phyloP scores from a whole-genome alignment of 306 rosid genomes.

The Fragaria iinumae region DNA sequence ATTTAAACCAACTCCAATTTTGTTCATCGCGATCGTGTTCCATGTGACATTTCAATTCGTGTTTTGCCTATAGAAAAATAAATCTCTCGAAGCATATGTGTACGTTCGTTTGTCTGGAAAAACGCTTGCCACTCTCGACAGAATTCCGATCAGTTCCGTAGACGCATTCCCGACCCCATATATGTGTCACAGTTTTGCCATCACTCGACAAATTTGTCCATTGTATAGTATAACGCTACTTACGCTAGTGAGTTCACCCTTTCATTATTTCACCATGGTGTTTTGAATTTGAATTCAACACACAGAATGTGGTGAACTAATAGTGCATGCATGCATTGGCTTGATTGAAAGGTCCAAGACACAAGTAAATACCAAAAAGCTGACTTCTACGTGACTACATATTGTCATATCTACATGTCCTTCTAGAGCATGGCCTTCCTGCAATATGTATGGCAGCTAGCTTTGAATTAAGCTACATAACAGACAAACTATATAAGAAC shows the following conservation, averaged over 20 bases:
- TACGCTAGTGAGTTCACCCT: not conserved
- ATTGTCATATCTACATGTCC: slow-evolving; percentile 10
- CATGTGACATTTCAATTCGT: too few species aligned
- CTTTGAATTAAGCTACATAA: slow-evolving; percentile 20
- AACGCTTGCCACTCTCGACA: too few species aligned
- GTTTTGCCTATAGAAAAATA: too few species aligned
- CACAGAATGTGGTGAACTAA: not conserved
- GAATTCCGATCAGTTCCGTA: too few species aligned
- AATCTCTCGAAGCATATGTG: too few species aligned
- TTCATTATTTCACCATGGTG: not conserved
- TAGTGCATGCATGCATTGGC: slow-evolving; percentile 27
- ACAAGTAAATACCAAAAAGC: slow-evolving; percentile 24
- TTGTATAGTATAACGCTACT: too few species aligned
- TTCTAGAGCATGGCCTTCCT: not conserved
- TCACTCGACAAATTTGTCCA: too few species aligned
- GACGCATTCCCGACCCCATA: too few species aligned
- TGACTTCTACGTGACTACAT: slow-evolving; percentile 23
- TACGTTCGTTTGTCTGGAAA: too few species aligned
- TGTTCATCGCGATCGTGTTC: too few species aligned
- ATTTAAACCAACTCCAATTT: too few species aligned
- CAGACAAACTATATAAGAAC: slow-evolving; percentile 18
- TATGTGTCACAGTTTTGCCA: too few species aligned
- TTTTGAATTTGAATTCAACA: not conserved
- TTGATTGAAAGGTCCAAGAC: slow-evolving; percentile 35
- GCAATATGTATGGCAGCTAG: slow-evolving; percentile 34